Percentiles rank a stretch among this genome's conserved stretches.
Conservation (phyloP, 2,329 filamentous ascomycete genomes). For the Orbilia oligospora region DNA sequence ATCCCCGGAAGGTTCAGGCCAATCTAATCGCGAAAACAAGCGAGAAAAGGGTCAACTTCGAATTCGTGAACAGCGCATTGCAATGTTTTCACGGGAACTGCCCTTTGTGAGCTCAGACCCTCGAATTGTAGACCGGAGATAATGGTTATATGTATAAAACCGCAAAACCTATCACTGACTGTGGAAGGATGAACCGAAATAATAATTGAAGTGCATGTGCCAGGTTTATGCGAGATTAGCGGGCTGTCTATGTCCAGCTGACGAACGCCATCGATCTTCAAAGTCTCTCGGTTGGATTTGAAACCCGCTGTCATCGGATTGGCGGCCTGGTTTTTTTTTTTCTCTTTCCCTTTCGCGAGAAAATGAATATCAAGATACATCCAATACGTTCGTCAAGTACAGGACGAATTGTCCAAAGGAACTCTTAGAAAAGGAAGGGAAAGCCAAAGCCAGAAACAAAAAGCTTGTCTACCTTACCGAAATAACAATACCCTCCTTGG, state of each 20-base stretch:
- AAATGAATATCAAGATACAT: background rate
- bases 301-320: conserved; percentile 4
- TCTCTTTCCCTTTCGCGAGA: background rate
- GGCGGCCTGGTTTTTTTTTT: background rate
- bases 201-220: conserved; percentile 4
- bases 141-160: background rate
- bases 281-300: conserved; percentile 1
- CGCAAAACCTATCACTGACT: background rate
- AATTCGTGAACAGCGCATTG: conserved; percentile 1
- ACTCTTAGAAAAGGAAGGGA: background rate
- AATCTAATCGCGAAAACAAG: background rate
- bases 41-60: background rate
- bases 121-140: background rate
- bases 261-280: conserved; percentile 6
- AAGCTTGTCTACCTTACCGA: conserved; percentile 45
- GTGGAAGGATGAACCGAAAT: background rate
- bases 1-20: background rate
- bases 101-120: background rate
- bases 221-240: conserved; percentile 24
- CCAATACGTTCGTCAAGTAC: background rate
- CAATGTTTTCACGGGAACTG: conserved; percentile 6
- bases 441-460: background rate
- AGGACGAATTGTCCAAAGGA: background rate
- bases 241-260: conserved; percentile 22
- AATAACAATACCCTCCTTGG: conserved; percentile 21